Evolutionary conservation across 441 rosid genomes (phyloP).

Genomic region (Erysimum cheiri): DNA sequence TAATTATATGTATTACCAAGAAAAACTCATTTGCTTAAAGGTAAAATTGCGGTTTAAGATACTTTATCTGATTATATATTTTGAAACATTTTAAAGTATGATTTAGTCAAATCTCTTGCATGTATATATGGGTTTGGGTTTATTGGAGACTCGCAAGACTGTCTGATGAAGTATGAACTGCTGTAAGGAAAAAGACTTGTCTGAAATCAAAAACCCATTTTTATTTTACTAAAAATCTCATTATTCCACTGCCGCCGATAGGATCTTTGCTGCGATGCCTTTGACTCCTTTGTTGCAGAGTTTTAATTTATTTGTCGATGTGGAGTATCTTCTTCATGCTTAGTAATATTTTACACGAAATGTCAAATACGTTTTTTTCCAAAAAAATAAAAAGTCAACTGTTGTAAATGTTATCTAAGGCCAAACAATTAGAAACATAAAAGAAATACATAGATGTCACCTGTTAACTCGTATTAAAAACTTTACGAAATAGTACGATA

Average conservation of each 20-base stretch:
- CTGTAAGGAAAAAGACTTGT: background rate
- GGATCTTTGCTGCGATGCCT: conserved; percentile 9
- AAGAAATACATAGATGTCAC: background rate
- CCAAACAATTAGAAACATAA: no score
- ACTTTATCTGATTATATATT: conserved; percentile 2
- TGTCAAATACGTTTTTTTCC: background rate
- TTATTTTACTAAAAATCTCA: no score
- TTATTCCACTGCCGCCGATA: conserved; percentile 8
- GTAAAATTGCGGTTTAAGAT: background rate
- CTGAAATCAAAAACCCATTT: no score
- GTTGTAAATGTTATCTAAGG: conserved; percentile 1
- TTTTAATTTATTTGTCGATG: background rate
- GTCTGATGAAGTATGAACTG: background rate
- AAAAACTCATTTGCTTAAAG: conserved; percentile 4
- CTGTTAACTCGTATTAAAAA: background rate
- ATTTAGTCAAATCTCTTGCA: no score
- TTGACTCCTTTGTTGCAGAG: background rate
- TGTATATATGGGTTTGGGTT: background rate
- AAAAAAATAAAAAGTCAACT: background rate
- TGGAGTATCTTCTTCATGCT: background rate
- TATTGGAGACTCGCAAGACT: background rate
- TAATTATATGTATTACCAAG: background rate
- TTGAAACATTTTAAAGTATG: background rate
- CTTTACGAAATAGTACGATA: no score
- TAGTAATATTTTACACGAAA: background rate